Evolutionary conservation across 2,329 filamentous ascomycete genomes (phyloP).

Genomic region (Elsinoe arachidis): DNA sequence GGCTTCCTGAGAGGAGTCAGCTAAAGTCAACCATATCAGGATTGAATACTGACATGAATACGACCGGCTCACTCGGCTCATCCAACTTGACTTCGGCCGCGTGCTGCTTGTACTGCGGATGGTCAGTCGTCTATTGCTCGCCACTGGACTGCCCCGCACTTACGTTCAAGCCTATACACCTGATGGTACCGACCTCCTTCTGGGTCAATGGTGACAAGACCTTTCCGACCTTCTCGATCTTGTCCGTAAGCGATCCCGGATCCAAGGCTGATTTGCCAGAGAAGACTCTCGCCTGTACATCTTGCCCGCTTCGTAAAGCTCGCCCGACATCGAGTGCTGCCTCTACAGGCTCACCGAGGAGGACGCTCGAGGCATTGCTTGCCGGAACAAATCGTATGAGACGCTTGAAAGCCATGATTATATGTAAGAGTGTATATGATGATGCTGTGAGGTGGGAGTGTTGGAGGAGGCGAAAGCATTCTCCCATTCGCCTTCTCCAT

Average conservation of each 20-base stretch:
- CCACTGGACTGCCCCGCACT: conserved; percentile 15
- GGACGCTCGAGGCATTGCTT: conserved; percentile 16
- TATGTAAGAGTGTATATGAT: not conserved
- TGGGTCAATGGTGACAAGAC: conserved; percentile 45
- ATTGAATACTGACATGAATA: conserved; percentile 37
- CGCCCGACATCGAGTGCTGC: conserved; percentile 48
- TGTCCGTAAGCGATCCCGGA: conserved; percentile 45
- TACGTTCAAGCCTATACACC: conserved; percentile 52
- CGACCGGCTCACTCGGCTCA: conserved; percentile 43
- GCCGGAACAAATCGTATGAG: conserved; percentile 18
- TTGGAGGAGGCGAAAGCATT: not conserved
- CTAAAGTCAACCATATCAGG: too few species aligned
- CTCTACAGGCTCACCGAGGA: conserved; percentile 26
- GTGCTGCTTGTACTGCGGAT: conserved; percentile 38
- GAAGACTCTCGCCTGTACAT: conserved; percentile 50
- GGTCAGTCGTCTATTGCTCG: not conserved
- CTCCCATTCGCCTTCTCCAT: not conserved
- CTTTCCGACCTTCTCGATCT: conserved; percentile 35
- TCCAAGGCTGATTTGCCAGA: conserved; percentile 50
- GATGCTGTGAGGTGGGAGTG: not conserved
- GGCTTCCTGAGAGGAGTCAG: conserved; percentile 37
- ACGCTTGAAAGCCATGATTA: conserved; percentile 16
- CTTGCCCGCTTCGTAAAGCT: conserved; percentile 47
- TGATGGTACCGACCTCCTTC: conserved; percentile 47
- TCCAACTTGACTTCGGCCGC: conserved; percentile 45